These are phyloP conservation scores for Monilinia fructicola DNA, from an alignment of 2,329 filamentous ascomycete genomes.

Conservation along the genomic window DNA sequence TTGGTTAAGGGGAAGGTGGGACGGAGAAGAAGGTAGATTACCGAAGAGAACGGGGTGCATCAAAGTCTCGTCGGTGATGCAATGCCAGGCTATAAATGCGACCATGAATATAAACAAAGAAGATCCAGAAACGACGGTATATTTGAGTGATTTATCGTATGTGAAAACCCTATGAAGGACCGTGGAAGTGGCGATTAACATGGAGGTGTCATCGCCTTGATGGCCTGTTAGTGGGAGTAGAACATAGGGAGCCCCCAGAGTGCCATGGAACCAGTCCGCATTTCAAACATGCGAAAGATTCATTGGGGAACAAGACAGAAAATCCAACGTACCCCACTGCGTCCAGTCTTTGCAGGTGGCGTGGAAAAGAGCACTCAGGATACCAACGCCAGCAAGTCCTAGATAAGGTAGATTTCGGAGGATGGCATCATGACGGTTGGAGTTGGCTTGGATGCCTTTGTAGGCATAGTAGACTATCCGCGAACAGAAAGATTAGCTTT, in stretches of 20 bases:
- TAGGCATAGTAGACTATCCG: conserved; percentile 37
- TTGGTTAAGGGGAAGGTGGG: not conserved
- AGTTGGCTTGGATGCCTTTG: conserved; percentile 37
- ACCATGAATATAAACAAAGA: conserved; percentile 45
- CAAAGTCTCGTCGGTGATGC: conserved; percentile 29
- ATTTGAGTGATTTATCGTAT: conserved; percentile 43
- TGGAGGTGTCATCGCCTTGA: conserved; percentile 56
- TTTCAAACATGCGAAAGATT: not conserved
- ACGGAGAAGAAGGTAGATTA: not conserved
- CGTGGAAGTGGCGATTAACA: conserved; percentile 54
- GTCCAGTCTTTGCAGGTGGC: conserved; percentile 47
- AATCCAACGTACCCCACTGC: conserved; percentile 45
- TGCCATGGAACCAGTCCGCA: not conserved
- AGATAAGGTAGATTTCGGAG: conserved; percentile 44
- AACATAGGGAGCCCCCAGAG: not conserved
- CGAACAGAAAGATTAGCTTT: not conserved
- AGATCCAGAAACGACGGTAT: conserved; percentile 50
- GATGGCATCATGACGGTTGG: conserved; percentile 36
- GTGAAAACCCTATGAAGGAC: conserved; percentile 53
- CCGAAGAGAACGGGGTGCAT: conserved; percentile 31
- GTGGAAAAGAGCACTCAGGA: conserved; percentile 47
- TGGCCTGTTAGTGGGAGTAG: conserved; percentile 40
- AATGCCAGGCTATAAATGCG: conserved; percentile 45
- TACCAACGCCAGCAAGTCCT: conserved; percentile 46
- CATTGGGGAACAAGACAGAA: not conserved